Conservation (phyloP, 2,329 filamentous ascomycete species). For the Blastomyces emzantsi region DNA sequence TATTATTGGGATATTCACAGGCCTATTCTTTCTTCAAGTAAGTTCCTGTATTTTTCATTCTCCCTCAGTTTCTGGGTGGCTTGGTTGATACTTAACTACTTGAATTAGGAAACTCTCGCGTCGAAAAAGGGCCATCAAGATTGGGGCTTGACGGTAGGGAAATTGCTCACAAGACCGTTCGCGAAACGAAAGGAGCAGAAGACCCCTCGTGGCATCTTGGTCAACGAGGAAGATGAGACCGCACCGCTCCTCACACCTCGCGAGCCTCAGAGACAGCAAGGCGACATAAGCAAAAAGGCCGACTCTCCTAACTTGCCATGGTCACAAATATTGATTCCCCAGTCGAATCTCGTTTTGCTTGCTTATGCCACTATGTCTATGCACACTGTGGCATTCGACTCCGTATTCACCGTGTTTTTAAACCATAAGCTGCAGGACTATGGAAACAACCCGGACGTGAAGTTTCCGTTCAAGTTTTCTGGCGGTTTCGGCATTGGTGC, state of each 20-base stretch:
- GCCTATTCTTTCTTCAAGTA: slow-evolving; percentile 67
- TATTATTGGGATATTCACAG: slow-evolving; percentile 62
- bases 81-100: neutral
- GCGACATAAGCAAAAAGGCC: slow-evolving; percentile 22
- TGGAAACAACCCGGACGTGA: slow-evolving; percentile 47
- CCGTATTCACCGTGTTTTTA: slow-evolving; percentile 79
- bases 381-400: slow-evolving; percentile 77
- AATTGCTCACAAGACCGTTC: slow-evolving; percentile 47
- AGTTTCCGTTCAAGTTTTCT: slow-evolving; percentile 69
- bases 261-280: slow-evolving; percentile 12
- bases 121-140: slow-evolving; percentile 60
- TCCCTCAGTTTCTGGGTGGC: neutral
- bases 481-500: slow-evolving; percentile 64
- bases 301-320: slow-evolving; percentile 30
- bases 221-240: slow-evolving; percentile 24
- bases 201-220: slow-evolving; percentile 13
- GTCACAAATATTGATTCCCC: slow-evolving; percentile 60
- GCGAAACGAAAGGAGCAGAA: slow-evolving; percentile 20
- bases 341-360: slow-evolving; percentile 65
- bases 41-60: slow-evolving; percentile 6
- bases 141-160: slow-evolving; percentile 65
- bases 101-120: slow-evolving; percentile 63
- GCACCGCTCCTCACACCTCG: slow-evolving; percentile 26
- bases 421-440: slow-evolving; percentile 57
- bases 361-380: slow-evolving; percentile 74